Evolutionary conservation across 2,329 filamentous ascomycete species (phyloP).

Genomic region (Reticulascus tulasneorum): DNA sequence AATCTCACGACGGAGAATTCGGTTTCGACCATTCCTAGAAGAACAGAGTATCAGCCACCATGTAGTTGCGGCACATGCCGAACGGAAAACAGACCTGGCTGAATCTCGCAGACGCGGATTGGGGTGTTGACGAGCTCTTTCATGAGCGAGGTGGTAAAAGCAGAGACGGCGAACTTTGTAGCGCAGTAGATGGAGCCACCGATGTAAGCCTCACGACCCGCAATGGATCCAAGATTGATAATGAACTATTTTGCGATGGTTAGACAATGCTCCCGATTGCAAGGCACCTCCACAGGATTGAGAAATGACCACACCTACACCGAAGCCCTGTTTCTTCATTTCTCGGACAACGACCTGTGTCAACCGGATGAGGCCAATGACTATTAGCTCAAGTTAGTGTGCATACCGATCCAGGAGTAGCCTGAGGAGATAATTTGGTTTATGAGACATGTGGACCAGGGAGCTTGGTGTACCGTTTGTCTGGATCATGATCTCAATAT

Average conservation of each 20-base stretch:
- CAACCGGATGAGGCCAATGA: background rate
- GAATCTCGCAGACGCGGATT: background rate
- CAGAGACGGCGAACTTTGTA: background rate
- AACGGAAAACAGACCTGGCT: background rate
- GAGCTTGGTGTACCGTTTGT: no score
- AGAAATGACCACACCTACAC: no score
- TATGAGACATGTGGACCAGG: no score
- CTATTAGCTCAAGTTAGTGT: no score
- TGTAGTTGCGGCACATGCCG: background rate
- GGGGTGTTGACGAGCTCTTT: background rate
- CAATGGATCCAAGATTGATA: background rate
- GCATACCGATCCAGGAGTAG: no score
- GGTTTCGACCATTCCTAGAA: background rate
- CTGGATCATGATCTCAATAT: no score
- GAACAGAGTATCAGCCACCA: background rate
- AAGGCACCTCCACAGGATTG: no score
- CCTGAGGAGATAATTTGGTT: no score
- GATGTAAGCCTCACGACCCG: background rate
- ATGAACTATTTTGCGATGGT: no score
- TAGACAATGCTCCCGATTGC: no score
- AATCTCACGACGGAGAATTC: background rate
- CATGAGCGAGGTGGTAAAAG: background rate
- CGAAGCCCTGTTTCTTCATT: background rate
- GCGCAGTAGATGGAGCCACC: constrained; percentile 1
- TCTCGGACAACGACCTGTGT: background rate